Evolutionary conservation across 31 red algal genomes (phyloP).

Genomic region (Asparagopsis taxiformis): DNA sequence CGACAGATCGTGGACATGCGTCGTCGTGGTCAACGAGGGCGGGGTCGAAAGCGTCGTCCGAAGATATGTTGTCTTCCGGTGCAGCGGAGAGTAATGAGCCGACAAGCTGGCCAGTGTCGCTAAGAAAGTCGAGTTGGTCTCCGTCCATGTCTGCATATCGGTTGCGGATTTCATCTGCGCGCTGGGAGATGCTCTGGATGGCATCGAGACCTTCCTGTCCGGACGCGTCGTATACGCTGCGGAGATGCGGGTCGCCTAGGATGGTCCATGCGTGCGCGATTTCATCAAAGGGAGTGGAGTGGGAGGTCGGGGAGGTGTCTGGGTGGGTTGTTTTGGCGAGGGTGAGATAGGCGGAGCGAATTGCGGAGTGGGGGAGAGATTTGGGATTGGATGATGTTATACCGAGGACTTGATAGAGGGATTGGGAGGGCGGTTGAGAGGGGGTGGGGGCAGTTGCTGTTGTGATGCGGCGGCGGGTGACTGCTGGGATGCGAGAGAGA

Average conservation of each 20-base stretch:
- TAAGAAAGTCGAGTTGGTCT: conserved; percentile 76
- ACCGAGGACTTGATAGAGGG: conserved; percentile 49
- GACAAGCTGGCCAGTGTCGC: conserved; percentile 55
- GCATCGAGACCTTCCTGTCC: conserved; percentile 75
- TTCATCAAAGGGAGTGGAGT: conserved; percentile 17
- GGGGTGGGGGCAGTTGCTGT: background rate
- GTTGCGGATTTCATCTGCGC: conserved; percentile 27
- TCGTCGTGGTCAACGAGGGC: conserved; percentile 48
- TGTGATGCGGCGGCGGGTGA: no score
- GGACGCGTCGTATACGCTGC: conserved; percentile 73
- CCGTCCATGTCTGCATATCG: conserved; percentile 23
- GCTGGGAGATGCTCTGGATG: conserved; percentile 49
- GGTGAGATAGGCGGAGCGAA: conserved; percentile 56
- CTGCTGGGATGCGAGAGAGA: no score
- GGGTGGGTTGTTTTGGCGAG: conserved; percentile 60
- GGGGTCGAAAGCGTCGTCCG: conserved; percentile 16
- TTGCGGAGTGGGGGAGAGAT: conserved; percentile 23
- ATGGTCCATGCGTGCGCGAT: conserved; percentile 69
- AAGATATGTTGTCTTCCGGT: background rate
- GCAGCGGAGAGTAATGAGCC: conserved; percentile 43
- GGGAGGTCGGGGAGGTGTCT: conserved; percentile 1
- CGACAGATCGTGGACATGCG: conserved; percentile 90
- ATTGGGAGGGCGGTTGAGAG: background rate
- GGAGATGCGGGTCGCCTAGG: conserved; percentile 65
- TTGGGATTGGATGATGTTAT: conserved; percentile 3